Conservation (phyloP, 2,329 filamentous ascomycete genomes). For the Aspergillus hiratsukae region DNA sequence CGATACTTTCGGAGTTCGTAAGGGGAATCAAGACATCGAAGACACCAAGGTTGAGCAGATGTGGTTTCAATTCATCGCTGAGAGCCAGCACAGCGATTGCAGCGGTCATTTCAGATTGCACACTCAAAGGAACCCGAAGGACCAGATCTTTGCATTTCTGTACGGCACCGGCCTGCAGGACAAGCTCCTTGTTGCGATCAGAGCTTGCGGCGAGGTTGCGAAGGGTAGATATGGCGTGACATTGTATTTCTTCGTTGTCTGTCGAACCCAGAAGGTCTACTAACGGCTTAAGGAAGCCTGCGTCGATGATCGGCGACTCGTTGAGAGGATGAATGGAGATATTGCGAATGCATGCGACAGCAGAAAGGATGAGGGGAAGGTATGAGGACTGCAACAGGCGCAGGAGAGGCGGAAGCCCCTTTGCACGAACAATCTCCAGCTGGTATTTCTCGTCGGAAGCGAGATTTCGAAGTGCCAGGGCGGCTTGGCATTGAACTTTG, state of each 20-base stretch:
- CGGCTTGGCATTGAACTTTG: conserved; percentile 97
- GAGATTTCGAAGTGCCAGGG: conserved; percentile 85
- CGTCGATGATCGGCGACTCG: conserved; percentile 97
- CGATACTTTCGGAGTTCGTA: conserved; percentile 91
- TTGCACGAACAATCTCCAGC: conserved; percentile 88
- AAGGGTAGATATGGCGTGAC: conserved; percentile 94
- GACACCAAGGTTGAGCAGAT: conserved; percentile 84
- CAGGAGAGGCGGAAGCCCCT: conserved; percentile 78
- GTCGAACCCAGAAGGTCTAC: conserved; percentile 92
- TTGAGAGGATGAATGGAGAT: conserved; percentile 98
- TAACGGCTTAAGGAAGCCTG: conserved; percentile 87
- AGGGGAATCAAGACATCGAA: conserved; percentile 95
- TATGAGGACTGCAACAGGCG: conserved; percentile 92
- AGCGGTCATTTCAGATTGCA: conserved; percentile 99
- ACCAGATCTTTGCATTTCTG: conserved; percentile 98
- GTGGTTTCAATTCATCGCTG: conserved; percentile 91
- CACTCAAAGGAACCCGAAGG: conserved; percentile 83
- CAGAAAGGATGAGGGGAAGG: conserved; percentile 89
- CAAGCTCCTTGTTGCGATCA: conserved; percentile 96
- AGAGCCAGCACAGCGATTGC: conserved; percentile 93
- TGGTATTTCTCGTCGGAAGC: conserved; percentile 99
- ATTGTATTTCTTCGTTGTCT: conserved; percentile 98
- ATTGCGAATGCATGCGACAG: conserved; percentile 96
- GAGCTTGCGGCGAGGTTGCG: conserved; percentile 94
- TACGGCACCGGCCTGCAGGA: conserved; percentile 90